Base-by-base conservation (phyloP, 345 rosid genomes). In the Cardamine resedifolia region DNA sequence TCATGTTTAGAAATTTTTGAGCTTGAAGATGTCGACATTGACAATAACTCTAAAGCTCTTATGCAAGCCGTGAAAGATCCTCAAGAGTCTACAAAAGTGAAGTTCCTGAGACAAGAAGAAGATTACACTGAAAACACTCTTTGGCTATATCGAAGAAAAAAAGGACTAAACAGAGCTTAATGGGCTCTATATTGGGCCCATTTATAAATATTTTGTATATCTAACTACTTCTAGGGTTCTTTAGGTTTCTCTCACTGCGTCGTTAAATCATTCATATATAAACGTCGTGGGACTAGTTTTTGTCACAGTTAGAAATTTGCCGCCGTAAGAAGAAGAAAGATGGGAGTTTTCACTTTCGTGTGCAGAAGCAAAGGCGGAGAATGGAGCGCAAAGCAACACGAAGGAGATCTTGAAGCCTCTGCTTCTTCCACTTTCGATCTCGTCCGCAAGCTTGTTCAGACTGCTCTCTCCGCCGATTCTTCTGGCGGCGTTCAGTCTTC, bases 401-500 rank as follows among this genome's bases (percentile, higher is more conserved):
- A 85, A 65, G 95, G 96, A 23, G 96, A 88, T 9, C 86, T 93
- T 5, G 96, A 90, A 76, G 87, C 81, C 3, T 85, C 82, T 0
- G 98, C 86, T n/a, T 50, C 84, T 16, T 83, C 85, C 51, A 73
- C 94, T 34, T 90, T 39, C 85, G 85, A 82, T 1, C 87, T 93
- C 53, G 85, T 82, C 76, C 82, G 98, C 63, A 86, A 90, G 77
- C 91, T 93, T 68, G 98, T 90, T 52, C 86, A 87, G 66, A 61
- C 88, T 7, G 91, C 88, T 69, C 74, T 74, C 79, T 64, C 90
- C 34, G 10, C 77, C 14, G 97, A 83, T 77, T 83, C 87, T 3
- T 85, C 94, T 24, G 96, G 96, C 1, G 88, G 90, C 11, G 91
- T 92, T 20, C 92, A 83, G 82, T 87, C 91, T 44, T 90, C 98